Percentiles rank a stretch among this genome's conserved stretches.
phyloP scores from a whole-genome alignment of 2,329 filamentous ascomycete genomes.

The Drechmeria coniospora region DNA sequence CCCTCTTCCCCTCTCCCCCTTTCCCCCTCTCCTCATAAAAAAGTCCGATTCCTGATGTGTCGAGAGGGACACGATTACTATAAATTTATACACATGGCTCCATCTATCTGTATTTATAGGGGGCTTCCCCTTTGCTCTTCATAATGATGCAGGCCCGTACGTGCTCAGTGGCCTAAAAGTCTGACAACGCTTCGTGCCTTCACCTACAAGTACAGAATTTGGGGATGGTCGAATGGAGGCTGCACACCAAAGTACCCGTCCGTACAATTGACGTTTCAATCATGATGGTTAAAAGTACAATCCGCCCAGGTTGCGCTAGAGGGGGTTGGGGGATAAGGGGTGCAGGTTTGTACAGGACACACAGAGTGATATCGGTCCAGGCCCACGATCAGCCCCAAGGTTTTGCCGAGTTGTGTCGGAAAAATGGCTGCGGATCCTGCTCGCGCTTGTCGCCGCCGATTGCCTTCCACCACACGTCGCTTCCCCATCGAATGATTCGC shows the following conservation, averaged over 20 bases:
- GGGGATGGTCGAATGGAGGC: not conserved
- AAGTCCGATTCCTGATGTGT: too few species aligned
- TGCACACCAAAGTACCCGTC: not conserved
- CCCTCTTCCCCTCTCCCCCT: too few species aligned
- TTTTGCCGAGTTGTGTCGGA: slow-evolving; percentile 12
- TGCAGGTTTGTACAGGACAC: slow-evolving; percentile 4
- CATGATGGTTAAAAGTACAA: slow-evolving; percentile 15
- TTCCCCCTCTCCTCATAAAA: too few species aligned
- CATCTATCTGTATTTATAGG: too few species aligned
- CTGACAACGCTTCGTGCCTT: too few species aligned
- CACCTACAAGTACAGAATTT: too few species aligned
- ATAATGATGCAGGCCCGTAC: too few species aligned
- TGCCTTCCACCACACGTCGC: slow-evolving; percentile 86
- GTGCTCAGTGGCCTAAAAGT: too few species aligned
- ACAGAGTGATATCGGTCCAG: not conserved
- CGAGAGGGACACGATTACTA: too few species aligned
- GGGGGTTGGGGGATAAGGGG: slow-evolving; percentile 4
- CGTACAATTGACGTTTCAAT: slow-evolving; percentile 3
- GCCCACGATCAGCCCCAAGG: slow-evolving; percentile 5
- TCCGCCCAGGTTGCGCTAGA: slow-evolving; percentile 6
- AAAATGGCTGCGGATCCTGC: slow-evolving; percentile 20
- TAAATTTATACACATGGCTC: too few species aligned
- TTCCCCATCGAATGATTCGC: slow-evolving; percentile 74
- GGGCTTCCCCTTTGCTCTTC: too few species aligned
- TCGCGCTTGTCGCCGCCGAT: slow-evolving; percentile 54